Conservation (phyloP, 345 rosid genomes). For the Carallia pectinifolia region DNA sequence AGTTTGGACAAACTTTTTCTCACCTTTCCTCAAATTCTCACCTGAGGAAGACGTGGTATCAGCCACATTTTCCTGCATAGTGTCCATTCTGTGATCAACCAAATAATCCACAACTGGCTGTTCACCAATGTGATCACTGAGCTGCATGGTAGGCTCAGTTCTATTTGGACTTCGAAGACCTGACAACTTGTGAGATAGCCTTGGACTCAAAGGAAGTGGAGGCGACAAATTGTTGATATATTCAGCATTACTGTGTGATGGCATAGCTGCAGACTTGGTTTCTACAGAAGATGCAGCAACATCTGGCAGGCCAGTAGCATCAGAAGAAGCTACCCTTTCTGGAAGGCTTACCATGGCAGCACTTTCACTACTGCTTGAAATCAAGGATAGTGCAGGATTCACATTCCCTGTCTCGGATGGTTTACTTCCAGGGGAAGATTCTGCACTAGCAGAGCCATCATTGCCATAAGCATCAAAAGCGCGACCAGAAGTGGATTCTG, state of each 20-base stretch:
- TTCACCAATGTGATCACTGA: slow-evolving; percentile 31
- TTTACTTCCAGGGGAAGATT: slow-evolving; percentile 36
- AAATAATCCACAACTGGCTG: slow-evolving; percentile 23
- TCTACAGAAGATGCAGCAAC: slow-evolving; percentile 29
- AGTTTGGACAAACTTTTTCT: slow-evolving; percentile 19
- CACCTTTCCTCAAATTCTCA: slow-evolving; percentile 22
- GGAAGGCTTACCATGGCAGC: slow-evolving; percentile 25
- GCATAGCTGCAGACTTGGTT: slow-evolving; percentile 29
- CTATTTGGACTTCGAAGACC: slow-evolving; percentile 30
- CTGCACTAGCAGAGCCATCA: slow-evolving; percentile 28
- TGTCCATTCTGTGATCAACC: slow-evolving; percentile 14
- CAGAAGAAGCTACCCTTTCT: slow-evolving; percentile 40
- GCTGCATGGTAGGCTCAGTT: slow-evolving; percentile 30
- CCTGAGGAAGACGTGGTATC: slow-evolving; percentile 30
- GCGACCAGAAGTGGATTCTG: slow-evolving; percentile 38
- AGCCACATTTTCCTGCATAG: slow-evolving; percentile 8
- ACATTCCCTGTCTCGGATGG: slow-evolving; percentile 27
- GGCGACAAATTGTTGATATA: slow-evolving; percentile 1
- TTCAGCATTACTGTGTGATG: slow-evolving; percentile 25
- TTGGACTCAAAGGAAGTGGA: slow-evolving; percentile 23
- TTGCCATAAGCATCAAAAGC: slow-evolving; percentile 32
- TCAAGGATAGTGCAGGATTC: slow-evolving; percentile 16
- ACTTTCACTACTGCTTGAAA: slow-evolving; percentile 29
- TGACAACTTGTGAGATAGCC: slow-evolving; percentile 16
- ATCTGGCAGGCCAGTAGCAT: slow-evolving; percentile 32